A percentile compares a stretch with the other conserved stretches of the same genome.
Conservation (phyloP, 1,284 basidiomycete species). For the Boletus mariae region DNA sequence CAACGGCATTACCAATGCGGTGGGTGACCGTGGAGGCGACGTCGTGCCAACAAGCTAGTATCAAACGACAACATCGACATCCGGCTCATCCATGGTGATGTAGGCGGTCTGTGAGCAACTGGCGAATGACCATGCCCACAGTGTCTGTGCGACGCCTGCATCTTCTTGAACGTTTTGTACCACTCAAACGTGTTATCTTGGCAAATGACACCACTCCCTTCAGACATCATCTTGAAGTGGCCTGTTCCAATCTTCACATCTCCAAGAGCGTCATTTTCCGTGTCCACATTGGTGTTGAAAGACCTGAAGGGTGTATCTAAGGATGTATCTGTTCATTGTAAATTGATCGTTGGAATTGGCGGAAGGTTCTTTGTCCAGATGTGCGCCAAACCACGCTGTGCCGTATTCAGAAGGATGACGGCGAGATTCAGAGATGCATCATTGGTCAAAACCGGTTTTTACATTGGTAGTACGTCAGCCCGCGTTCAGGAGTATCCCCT, state of each 20-base stretch:
- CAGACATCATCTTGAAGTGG: conserved; percentile 10
- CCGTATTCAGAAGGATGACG: too few relatives aligned
- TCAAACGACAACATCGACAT: conserved; percentile 61
- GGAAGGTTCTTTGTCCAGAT: conserved; percentile 51
- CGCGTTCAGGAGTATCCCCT: too few relatives aligned
- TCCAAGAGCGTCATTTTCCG: not conserved
- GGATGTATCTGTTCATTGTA: conserved; percentile 21
- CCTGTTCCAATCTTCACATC: not conserved
- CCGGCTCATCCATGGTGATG: conserved; percentile 32
- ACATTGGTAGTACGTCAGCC: too few relatives aligned
- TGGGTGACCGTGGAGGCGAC: conserved; percentile 36
- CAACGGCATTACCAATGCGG: conserved; percentile 26
- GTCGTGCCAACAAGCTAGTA: conserved; percentile 44
- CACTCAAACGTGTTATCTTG: conserved; percentile 89
- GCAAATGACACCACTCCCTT: conserved; percentile 12
- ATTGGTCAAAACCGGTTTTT: too few relatives aligned
- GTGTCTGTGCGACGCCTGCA: conserved; percentile 32
- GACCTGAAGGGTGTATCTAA: not conserved
- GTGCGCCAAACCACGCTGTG: conserved; percentile 23
- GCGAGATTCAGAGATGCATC: too few relatives aligned
- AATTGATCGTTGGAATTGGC: conserved; percentile 40
- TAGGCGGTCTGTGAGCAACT: conserved; percentile 4
- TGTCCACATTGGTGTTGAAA: not conserved
- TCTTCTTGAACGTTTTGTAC: conserved; percentile 75
- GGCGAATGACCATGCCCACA: conserved; percentile 27